Evolutionary conservation across 805 yeast genomes (phyloP).

Genomic region (Candida chauliodis): DNA sequence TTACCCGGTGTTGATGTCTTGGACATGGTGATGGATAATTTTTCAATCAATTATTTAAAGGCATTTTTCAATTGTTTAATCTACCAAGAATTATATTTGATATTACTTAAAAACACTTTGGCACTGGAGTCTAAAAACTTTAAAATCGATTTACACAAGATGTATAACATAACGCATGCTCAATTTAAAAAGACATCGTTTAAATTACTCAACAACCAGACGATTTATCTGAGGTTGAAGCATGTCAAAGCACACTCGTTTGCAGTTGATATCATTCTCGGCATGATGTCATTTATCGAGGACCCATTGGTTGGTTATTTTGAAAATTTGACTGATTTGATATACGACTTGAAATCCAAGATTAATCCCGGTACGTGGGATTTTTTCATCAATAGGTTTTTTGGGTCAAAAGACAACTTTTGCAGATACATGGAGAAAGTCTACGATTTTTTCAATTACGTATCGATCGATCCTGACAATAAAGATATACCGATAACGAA

Average conservation of each 20-base stretch:
- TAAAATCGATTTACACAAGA: slow-evolving; percentile 13
- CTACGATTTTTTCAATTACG: slow-evolving; percentile 20
- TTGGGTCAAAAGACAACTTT: slow-evolving; percentile 24
- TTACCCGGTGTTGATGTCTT: slow-evolving; percentile 11
- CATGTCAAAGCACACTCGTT: slow-evolving; percentile 8
- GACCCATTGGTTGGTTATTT: neutral
- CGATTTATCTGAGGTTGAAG: neutral
- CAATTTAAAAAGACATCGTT: slow-evolving; percentile 14
- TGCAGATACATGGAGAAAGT: slow-evolving; percentile 19
- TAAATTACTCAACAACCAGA: slow-evolving; percentile 13
- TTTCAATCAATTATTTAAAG: slow-evolving; percentile 13
- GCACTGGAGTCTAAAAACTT: slow-evolving; percentile 2
- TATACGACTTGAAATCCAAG: slow-evolving; percentile 8
- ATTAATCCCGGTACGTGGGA: slow-evolving; percentile 12
- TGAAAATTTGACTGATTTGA: slow-evolving; percentile 11
- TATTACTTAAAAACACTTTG: slow-evolving; percentile 15
- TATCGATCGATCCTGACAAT: slow-evolving; percentile 9
- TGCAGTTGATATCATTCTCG: slow-evolving; percentile 10
- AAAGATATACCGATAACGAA: slow-evolving; percentile 15
- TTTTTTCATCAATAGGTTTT: slow-evolving; percentile 18
- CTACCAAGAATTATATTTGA: slow-evolving; percentile 18
- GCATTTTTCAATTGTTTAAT: slow-evolving; percentile 17
- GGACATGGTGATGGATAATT: slow-evolving; percentile 9
- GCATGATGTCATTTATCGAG: slow-evolving; percentile 9
- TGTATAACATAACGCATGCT: slow-evolving; percentile 10